Percentiles rank a stretch among this genome's conserved stretches.
phyloP scores from a whole-genome alignment of 176 grass and related monocot genomes.

The Leersia perrieri region DNA sequence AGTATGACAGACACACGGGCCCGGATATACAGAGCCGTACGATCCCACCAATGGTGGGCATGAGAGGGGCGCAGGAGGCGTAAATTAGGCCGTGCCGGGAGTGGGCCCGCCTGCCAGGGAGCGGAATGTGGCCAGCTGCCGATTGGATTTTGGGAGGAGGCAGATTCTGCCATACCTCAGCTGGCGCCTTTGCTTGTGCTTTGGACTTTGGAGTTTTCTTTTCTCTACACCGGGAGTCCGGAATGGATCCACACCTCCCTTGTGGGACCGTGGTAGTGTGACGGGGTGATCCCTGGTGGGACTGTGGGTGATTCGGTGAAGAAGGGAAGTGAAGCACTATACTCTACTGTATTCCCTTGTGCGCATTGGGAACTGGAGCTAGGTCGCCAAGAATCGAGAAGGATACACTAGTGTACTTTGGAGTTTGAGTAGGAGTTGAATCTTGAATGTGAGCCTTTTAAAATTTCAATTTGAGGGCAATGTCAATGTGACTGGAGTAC shows the following conservation, averaged over 20 bases:
- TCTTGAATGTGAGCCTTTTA: neutral
- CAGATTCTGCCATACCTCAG: neutral
- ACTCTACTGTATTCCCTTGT: neutral
- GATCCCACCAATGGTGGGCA: neutral
- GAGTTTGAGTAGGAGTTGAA: neutral
- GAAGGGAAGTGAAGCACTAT: no score
- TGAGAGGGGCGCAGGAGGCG: neutral
- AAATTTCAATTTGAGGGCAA: neutral
- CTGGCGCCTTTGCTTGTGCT: neutral
- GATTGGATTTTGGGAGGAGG: neutral
- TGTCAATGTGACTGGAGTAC: neutral
- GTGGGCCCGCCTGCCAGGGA: neutral
- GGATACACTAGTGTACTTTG: neutral
- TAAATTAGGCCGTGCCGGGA: neutral
- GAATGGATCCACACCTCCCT: neutral
- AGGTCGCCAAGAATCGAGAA: neutral
- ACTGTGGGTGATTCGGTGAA: no score
- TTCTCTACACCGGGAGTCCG: neutral
- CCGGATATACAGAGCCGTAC: neutral
- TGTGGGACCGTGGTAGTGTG: neutral
- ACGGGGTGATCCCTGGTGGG: no score
- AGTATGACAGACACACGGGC: neutral
- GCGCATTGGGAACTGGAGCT: neutral
- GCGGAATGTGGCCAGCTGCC: neutral
- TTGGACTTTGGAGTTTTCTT: neutral